Conservation (phyloP, 2,329 filamentous ascomycete genomes). For the Cephalotrichum gorgonifer region DNA sequence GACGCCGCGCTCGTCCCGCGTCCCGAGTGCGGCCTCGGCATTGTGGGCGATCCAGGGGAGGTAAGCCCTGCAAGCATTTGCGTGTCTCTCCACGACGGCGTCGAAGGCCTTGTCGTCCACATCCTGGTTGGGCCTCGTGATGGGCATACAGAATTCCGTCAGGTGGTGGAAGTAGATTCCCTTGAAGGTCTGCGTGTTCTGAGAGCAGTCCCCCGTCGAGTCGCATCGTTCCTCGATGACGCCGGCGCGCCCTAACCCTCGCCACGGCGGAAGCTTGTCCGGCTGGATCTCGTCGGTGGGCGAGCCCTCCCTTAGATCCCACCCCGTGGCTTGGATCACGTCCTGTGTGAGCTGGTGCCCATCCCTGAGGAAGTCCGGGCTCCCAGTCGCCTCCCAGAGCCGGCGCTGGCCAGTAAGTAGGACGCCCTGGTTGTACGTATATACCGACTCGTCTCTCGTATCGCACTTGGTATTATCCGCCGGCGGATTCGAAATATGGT, state of each 20-base stretch:
- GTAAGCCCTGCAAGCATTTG: slow-evolving; percentile 53
- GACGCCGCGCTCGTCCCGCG: slow-evolving; percentile 54
- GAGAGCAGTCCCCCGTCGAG: slow-evolving; percentile 62
- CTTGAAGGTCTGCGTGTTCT: slow-evolving; percentile 86
- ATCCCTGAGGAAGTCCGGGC: slow-evolving; percentile 61
- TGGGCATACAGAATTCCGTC: slow-evolving; percentile 60
- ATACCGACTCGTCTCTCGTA: slow-evolving; percentile 75
- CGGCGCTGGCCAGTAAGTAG: slow-evolving; percentile 71
- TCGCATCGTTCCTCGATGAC: slow-evolving; percentile 83
- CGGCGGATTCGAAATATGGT: slow-evolving; percentile 50
- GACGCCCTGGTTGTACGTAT: slow-evolving; percentile 93
- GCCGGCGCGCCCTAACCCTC: slow-evolving; percentile 66
- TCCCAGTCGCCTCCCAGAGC: slow-evolving; percentile 69
- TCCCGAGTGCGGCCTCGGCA: slow-evolving; percentile 59
- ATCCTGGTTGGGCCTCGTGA: slow-evolving; percentile 22
- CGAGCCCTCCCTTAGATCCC: slow-evolving; percentile 36
- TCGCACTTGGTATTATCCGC: slow-evolving; percentile 55
- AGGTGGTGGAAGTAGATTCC: slow-evolving; percentile 92
- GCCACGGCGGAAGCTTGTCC: slow-evolving; percentile 46
- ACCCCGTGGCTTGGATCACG: slow-evolving; percentile 72
- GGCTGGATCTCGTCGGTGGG: slow-evolving; percentile 29
- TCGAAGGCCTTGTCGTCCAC: slow-evolving; percentile 19
- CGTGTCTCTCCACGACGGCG: slow-evolving; percentile 34
- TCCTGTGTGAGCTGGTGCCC: slow-evolving; percentile 67
- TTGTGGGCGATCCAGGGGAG: slow-evolving; percentile 70